A percentile compares a stretch with the other conserved stretches of the same genome.
Conservation (phyloP, 371 early-diverging fungal species). For the Mucor circinelloides region DNA sequence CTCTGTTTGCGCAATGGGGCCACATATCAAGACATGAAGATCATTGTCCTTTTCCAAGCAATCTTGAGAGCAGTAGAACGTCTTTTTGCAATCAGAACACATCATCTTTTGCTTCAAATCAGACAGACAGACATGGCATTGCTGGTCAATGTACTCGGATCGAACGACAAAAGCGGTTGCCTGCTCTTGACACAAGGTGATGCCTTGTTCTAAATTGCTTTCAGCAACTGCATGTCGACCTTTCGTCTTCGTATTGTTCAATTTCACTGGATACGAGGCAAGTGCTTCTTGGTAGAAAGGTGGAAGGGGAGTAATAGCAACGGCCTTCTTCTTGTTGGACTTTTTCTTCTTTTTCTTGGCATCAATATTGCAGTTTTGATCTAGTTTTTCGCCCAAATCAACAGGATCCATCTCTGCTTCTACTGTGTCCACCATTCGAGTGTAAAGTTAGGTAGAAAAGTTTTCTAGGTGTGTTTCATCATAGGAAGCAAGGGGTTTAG, state of each 20-base stretch:
- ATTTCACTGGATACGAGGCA: constrained; percentile 29
- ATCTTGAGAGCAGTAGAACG: constrained; percentile 62
- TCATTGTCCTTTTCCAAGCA: constrained; percentile 53
- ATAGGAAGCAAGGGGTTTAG: not conserved
- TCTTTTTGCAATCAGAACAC: constrained; percentile 57
- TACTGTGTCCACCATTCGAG: constrained; percentile 6
- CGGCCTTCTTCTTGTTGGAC: constrained; percentile 10
- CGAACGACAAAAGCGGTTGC: constrained; percentile 65
- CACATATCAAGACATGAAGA: constrained; percentile 55
- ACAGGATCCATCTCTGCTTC: not conserved
- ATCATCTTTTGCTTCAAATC: constrained; percentile 38
- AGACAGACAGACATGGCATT: constrained; percentile 65
- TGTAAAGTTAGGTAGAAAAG: too few relatives aligned
- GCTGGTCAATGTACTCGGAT: constrained; percentile 49
- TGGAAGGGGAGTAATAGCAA: not conserved
- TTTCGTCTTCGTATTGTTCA: constrained; percentile 50
- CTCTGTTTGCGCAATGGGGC: constrained; percentile 43
- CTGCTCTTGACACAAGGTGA: constrained; percentile 54
- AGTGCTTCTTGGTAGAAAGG: constrained; percentile 28
- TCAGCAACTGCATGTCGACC: constrained; percentile 68
- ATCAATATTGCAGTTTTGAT: not conserved
- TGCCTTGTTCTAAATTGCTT: constrained; percentile 52
- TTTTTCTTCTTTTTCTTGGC: not conserved
- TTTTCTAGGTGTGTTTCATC: too few relatives aligned
- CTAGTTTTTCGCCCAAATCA: constrained; percentile 5